These are phyloP conservation scores for Triticum monococcum DNA, from an alignment of 176 grass and related monocot species.

Conservation along the genomic window DNA sequence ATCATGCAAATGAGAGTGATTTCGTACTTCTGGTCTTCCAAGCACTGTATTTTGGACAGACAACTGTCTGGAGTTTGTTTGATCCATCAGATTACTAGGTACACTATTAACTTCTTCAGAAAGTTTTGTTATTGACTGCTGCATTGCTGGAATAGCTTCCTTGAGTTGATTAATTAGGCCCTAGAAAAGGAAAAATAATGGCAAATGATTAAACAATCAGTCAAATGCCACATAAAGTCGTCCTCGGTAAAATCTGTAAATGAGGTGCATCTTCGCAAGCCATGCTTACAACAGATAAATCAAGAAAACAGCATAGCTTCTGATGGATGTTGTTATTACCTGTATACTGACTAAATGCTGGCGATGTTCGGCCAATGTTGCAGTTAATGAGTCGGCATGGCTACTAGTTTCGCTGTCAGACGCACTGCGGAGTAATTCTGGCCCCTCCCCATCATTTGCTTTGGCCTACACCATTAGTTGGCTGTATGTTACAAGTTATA, in stretches of 20 bases:
- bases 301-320: not conserved
- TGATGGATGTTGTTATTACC: constrained; percentile 51
- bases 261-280: not conserved
- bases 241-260: constrained; percentile 33
- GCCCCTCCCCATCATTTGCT: constrained; percentile 92
- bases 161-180: constrained; percentile 98
- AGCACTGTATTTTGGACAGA: constrained; percentile 39
- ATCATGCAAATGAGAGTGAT: not conserved
- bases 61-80: constrained; percentile 50
- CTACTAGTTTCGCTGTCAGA: constrained; percentile 64
- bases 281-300: not conserved
- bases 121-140: constrained; percentile 83
- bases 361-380: constrained; percentile 89
- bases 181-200: constrained; percentile 47
- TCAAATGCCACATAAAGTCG: constrained; percentile 16
- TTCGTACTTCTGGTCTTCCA: constrained; percentile 62
- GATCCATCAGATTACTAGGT: constrained; percentile 55
- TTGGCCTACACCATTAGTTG: constrained; percentile 68
- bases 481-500: not conserved
- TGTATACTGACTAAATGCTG: constrained; percentile 99
- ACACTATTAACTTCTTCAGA: constrained; percentile 77
- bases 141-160: constrained; percentile 93
- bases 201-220: constrained; percentile 23
- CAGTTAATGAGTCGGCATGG: constrained; percentile 88
- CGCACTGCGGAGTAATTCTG: constrained; percentile 83